These are phyloP conservation scores for Ensete glaucum DNA, from an alignment of 176 grass and related monocot species.

Conservation along the genomic window DNA sequence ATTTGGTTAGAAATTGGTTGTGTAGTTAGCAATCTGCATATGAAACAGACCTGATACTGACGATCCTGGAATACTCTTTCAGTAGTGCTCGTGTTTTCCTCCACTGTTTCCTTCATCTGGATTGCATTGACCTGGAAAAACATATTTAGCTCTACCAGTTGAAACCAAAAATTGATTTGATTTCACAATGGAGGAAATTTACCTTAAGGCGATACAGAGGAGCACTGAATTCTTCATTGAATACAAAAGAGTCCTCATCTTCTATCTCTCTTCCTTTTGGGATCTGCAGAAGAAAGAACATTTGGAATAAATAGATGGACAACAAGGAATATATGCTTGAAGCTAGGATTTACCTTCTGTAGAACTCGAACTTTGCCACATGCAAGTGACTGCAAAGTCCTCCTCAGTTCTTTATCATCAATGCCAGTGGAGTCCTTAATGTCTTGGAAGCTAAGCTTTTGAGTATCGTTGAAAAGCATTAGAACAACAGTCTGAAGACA, in stretches of 20 bases:
- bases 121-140: conserved; percentile 88
- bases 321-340: conserved; percentile 14
- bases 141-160: conserved; percentile 19
- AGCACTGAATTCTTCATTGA: conserved; percentile 89
- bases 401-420: conserved; percentile 99
- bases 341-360: conserved; percentile 58
- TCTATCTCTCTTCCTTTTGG: conserved; percentile 95
- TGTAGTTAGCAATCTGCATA: not conserved
- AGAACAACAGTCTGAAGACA: conserved; percentile 77
- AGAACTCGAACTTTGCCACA: conserved; percentile 96
- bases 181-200: conserved; percentile 8
- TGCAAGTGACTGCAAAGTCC: conserved; percentile 96
- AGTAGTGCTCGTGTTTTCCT: conserved; percentile 99
- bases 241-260: conserved; percentile 82
- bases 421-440: conserved; percentile 93
- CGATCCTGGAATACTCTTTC: conserved; percentile 98
- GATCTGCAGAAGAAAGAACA: conserved; percentile 48
- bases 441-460: conserved; percentile 88
- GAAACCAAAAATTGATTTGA: not conserved
- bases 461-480: conserved; percentile 94
- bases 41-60: conserved; percentile 83
- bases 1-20: not conserved
- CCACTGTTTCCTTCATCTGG: conserved; percentile 99
- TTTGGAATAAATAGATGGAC: conserved; percentile 17
- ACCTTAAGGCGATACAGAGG: conserved; percentile 98